These are phyloP conservation scores for Trichaptum fuscoviolaceum DNA, from an alignment of 768 basidiomycete genomes.

Conservation along the genomic window DNA sequence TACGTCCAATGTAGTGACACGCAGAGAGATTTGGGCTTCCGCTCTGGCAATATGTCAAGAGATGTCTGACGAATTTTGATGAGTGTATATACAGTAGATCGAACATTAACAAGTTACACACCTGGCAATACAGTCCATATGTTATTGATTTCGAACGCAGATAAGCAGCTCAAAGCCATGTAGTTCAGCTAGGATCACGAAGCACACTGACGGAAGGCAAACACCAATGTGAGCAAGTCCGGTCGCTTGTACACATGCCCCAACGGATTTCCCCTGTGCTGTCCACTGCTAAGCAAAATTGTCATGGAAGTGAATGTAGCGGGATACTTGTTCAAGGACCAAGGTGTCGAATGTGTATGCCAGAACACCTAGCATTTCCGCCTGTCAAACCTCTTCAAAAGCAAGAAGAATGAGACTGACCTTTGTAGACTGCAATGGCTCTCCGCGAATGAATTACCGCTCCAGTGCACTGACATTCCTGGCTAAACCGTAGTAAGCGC, in stretches of 20 bases:
- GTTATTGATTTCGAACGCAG: too few relatives aligned
- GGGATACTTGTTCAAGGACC: conserved; percentile 18
- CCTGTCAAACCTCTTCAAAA: background rate
- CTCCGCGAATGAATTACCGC: background rate
- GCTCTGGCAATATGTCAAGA: too few relatives aligned
- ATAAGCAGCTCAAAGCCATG: too few relatives aligned
- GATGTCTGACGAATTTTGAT: too few relatives aligned
- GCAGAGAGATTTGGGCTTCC: too few relatives aligned
- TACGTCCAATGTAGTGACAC: too few relatives aligned
- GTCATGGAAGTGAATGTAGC: conserved; percentile 18
- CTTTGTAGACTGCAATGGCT: background rate
- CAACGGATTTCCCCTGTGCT: conserved; percentile 20
- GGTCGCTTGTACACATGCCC: conserved; percentile 16
- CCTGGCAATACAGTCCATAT: too few relatives aligned
- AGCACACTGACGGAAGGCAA: conserved; percentile 19
- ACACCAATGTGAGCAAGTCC: conserved; percentile 15
- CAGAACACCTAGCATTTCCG: conserved; percentile 13
- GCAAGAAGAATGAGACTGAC: background rate
- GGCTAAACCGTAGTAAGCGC: background rate
- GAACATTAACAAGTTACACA: too few relatives aligned
- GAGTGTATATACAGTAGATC: too few relatives aligned
- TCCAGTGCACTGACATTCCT: background rate
- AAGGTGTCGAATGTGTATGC: conserved; percentile 21
- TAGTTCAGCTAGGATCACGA: conserved; percentile 25
- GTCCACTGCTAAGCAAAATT: conserved; percentile 21